Evolutionary conservation across 2,329 filamentous ascomycete species (phyloP), one percentile per base, ranked within the genome.

Genomic region (Cyanodermella asteris): DNA sequence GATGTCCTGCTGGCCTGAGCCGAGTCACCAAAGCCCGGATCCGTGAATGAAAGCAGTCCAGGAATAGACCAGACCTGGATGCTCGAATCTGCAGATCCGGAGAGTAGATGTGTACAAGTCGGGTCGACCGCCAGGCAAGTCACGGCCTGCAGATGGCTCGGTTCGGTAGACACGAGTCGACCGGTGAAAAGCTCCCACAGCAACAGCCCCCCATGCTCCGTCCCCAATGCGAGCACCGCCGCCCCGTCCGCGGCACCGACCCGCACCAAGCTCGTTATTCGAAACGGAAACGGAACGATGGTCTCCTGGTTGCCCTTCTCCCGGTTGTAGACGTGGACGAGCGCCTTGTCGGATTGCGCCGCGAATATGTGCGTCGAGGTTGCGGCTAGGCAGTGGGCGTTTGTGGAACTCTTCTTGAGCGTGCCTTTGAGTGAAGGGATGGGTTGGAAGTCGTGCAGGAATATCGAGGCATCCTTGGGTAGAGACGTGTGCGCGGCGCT

Each of bases 381-480:
- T 37, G 82, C 61, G 16, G 80, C 82, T 28, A 97, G 55, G 38
- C 77, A 73, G 46, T 84, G 77, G 29, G 62, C 56, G 14, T 72
- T 61, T n/a, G 72, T 69, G 10, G 77, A 75, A 55, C 77, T 91
- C 54, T 91, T 94, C 60, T 93, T 94, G 61, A 87, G 82, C 23
- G 72, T 64, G 33, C 68, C 58, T 40, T 73, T 72, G 42, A 81
- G 65, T n/a, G 67, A 61, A 34, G 72, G 64, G 27, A 72, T 62
- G 20, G 82, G 82, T 39, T 80, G 74, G 38, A 81, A 63, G 34
- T 80, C 71, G 48, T 91, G 76, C 28, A 76, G 50, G 51, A 90
- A 87, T 43, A 94, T 80, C 38, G 77, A 80, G 24, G 80, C 72
- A 51, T 93, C 81, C 49, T 84, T 67, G 26, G 62, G 50, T 15